Base-by-base conservation (phyloP, 768 basidiomycete genomes). In the Rubroboletus pulcherrimus region DNA sequence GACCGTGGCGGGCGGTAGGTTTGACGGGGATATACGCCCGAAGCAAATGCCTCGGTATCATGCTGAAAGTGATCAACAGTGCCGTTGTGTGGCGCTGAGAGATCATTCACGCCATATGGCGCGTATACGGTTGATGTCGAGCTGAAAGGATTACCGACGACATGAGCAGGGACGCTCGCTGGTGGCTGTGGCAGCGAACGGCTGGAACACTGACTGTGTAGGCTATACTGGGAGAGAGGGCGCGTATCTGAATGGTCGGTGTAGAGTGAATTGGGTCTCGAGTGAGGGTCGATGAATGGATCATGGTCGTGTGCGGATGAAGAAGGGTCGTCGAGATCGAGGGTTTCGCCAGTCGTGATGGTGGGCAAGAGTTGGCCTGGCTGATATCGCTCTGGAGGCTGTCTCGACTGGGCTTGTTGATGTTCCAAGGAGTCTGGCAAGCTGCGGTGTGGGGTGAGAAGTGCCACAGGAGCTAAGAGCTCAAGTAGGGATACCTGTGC, bases 21-120 rank as follows among this genome's bases (percentile, higher is more conserved):
- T 33, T 78, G 71, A 11, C 80, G 80, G 7, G 81, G 73, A 60
- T 77, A 73, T 53, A 78, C 77, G 7, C 84, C 87, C 0, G 87
- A 86, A 9, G 88, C 78, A 59, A 85, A 90, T 3, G 84, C 86
- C 62, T 87, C 87, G 0, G 81, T 73, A 63, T 88, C 86, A 49
- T 83, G 77, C 41, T 76, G 75, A 66, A 86, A 87, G 66, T 85
- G 84, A 61, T 85, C 84, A 14, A 84, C 58, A 6, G 61, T 58
- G 14, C 33, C 44, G 19, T 72, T 70, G 8, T 73, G 60, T 30
- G 74, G 69, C 29, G 71, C 71, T 29, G 76, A 70, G 49, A 74
- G 63, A 47, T 70, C 60, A 17, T 71, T 63, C 21, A 9, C 29
- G 39, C 24, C 39, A 19, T 61, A 54, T 26, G 49, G 37, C 3